A percentile compares a stretch with the other conserved stretches of the same genome.
phyloP scores from a whole-genome alignment of 2,329 filamentous ascomycete species.

The Ophiostoma triangulosporum region DNA sequence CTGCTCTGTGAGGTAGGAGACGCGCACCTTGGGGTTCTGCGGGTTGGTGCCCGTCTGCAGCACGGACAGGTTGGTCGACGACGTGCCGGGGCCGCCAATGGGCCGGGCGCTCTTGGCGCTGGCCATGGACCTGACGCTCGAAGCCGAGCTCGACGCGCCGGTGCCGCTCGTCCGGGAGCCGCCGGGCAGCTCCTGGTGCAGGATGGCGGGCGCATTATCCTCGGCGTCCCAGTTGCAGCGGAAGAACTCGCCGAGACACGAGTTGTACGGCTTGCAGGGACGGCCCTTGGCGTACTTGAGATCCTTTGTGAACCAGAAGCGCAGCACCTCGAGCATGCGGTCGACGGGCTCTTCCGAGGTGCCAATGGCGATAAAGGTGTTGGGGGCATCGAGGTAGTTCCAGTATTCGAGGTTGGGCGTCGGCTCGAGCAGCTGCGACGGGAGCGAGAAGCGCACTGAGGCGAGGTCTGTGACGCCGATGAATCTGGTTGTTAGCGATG shows the following conservation, averaged over 20 bases:
- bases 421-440: slow-evolving; percentile 88
- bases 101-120: slow-evolving; percentile 2
- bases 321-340: slow-evolving; percentile 85
- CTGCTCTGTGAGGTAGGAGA: slow-evolving; percentile 94
- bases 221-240: slow-evolving; percentile 94
- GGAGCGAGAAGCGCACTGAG: slow-evolving; percentile 87
- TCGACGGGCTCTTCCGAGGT: slow-evolving; percentile 84
- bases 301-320: slow-evolving; percentile 99
- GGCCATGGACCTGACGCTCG: slow-evolving; percentile 30
- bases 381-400: slow-evolving; percentile 93
- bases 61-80: slow-evolving; percentile 35
- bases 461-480: slow-evolving; percentile 94
- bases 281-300: slow-evolving; percentile 97
- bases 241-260: slow-evolving; percentile 93
- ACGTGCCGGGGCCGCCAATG: slow-evolving; percentile 7
- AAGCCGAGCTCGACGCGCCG: slow-evolving; percentile 26
- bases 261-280: slow-evolving; percentile 98
- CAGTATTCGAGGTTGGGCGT: slow-evolving; percentile 97
- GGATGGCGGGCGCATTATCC: slow-evolving; percentile 57
- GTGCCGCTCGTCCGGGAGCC: slow-evolving; percentile 19
- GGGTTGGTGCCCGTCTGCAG: slow-evolving; percentile 31
- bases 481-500: slow-evolving; percentile 47
- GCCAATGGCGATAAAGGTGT: slow-evolving; percentile 71
- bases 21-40: slow-evolving; percentile 45
- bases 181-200: slow-evolving; percentile 28